Base-by-base conservation (phyloP, 2,329 filamentous ascomycete species). In the Fusarium camptoceras region DNA sequence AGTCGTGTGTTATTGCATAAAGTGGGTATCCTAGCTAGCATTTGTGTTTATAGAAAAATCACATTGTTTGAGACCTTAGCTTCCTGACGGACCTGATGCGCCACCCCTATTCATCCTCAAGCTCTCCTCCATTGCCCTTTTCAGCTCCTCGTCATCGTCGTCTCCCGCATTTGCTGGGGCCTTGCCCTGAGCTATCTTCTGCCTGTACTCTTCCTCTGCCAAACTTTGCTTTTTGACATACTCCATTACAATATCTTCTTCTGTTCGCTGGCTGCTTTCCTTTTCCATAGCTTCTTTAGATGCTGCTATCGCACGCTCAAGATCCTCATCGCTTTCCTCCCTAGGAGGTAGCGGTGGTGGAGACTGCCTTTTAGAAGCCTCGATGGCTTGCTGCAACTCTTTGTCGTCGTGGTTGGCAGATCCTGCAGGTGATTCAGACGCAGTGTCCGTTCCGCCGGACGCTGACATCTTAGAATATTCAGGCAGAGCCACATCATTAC, bases 151-250 rank as follows among this genome's bases (percentile, higher is more conserved):
- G 48, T 89, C 85, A 42, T 85, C 81, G 22, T 83, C 81, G 51
- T 79, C 62, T 24, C 73, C 66, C 62, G 72, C 72, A 59, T 69
- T 71, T n/a, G 56, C 76, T 20, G 74, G 78, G 2, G 76, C 80
- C 66, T 78, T 81, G 1, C 78, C 80, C 70, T 81, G 81, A 12
- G 74, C 62, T 53, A 73, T 68, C 34, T 76, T 72, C 54, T 77
- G 71, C 14, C 82, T 79, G 50, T 78, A 84, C 76, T 89, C 84
- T 70, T 90, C 89, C 79, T 95, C 92, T 1, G 87, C 84, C 43
- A 93, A 78, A 76, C 90, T 93, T 81, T 94, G 91, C 80, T 89
- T 91, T 83, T 91, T 92, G 28, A 93, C 86, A 78, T 93, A 93
- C 73, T 93, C 91, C 78, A 94, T 78, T 12, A 94, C 87, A 57